Conservation (phyloP, 192 early-diverging fungal species). For the Podila epicladia region DNA sequence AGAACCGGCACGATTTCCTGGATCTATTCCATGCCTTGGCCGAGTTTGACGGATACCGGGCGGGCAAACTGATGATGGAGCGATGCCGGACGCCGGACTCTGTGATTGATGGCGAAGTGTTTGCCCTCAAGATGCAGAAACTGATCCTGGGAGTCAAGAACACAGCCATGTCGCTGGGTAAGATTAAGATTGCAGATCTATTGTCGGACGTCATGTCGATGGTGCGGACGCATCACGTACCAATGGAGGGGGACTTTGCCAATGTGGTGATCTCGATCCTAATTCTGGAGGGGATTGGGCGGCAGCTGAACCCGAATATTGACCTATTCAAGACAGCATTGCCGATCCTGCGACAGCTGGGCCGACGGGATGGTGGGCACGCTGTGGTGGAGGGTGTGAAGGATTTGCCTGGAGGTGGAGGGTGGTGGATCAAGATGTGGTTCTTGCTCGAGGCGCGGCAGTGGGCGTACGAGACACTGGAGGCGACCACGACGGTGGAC, state of each 20-base stretch:
- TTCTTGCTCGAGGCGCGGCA: constrained; percentile 66
- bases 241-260: constrained; percentile 94
- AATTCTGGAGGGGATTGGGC: constrained; percentile 94
- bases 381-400: constrained; percentile 57
- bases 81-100: constrained; percentile 78
- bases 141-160: constrained; percentile 77
- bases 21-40: constrained; percentile 92
- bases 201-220: constrained; percentile 83
- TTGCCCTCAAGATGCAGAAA: constrained; percentile 83
- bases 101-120: constrained; percentile 79
- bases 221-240: constrained; percentile 92
- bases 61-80: constrained; percentile 89
- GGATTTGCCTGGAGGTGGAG: constrained; percentile 50
- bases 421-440: constrained; percentile 72
- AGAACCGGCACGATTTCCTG: constrained; percentile 86
- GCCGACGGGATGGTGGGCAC: constrained; percentile 60
- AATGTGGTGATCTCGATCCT: constrained; percentile 93
- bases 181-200: constrained; percentile 84
- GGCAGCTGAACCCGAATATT: constrained; percentile 88
- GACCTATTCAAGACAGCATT: constrained; percentile 88
- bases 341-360: constrained; percentile 74
- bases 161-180: constrained; percentile 78
- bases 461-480: constrained; percentile 54
- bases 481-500: constrained; percentile 36
- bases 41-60: constrained; percentile 84